Conservation (phyloP, 192 early-diverging fungal genomes). For the Linnemannia zychae region DNA sequence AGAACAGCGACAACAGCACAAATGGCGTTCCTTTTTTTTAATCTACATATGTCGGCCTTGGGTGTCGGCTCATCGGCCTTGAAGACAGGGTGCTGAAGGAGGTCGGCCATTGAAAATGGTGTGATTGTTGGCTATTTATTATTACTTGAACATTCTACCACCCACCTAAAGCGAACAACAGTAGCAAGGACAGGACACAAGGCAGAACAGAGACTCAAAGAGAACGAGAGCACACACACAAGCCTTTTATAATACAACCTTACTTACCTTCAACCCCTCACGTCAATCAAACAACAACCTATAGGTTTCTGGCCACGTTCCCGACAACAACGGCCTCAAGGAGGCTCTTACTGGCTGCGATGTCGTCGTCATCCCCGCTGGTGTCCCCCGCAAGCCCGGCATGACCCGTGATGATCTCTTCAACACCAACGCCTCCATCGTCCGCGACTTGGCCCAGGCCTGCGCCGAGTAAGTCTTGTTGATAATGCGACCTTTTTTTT, state of each 20-base stretch:
- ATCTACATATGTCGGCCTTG: background rate
- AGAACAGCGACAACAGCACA: background rate
- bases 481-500: background rate
- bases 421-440: slow-evolving; percentile 98
- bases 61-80: background rate
- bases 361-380: slow-evolving; percentile 94
- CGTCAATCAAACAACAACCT: background rate
- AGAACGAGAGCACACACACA: too few relatives aligned
- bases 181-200: too few relatives aligned
- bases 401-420: slow-evolving; percentile 99
- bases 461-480: slow-evolving; percentile 73
- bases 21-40: background rate
- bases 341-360: slow-evolving; percentile 62
- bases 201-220: too few relatives aligned
- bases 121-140: background rate
- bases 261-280: background rate
- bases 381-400: slow-evolving; percentile 97
- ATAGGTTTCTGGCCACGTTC: slow-evolving; percentile 64
- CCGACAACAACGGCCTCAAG: slow-evolving; percentile 62
- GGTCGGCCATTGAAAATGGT: background rate
- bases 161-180: background rate
- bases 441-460: slow-evolving; percentile 84
- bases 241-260: too few relatives aligned
- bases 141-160: background rate
- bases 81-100: background rate